Conservation (phyloP, 345 rosid species). For the Brassica nigra region DNA sequence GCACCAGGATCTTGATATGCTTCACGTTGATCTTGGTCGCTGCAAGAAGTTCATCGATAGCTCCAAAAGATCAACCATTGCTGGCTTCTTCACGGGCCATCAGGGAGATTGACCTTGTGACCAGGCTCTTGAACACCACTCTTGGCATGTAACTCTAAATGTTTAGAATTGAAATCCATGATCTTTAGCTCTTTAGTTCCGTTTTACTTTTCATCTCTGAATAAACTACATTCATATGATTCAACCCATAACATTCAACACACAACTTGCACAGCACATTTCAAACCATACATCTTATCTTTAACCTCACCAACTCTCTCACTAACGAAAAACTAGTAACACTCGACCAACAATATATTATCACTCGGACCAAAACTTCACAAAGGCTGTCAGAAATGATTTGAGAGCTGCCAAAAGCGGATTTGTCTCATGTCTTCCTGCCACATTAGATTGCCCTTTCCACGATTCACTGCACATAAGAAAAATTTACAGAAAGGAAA, state of each 20-base stretch:
- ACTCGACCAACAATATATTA: slow-evolving; percentile 6
- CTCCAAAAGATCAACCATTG: slow-evolving; percentile 64
- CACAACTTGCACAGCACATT: slow-evolving; percentile 22
- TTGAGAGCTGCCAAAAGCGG: slow-evolving; percentile 57
- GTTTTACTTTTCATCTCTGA: not conserved
- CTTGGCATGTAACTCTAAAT: slow-evolving; percentile 56
- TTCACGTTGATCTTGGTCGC: slow-evolving; percentile 52
- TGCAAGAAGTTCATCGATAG: slow-evolving; percentile 55
- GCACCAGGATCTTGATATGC: slow-evolving; percentile 60
- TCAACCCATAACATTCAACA: slow-evolving; percentile 22
- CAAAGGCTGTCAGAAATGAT: slow-evolving; percentile 57
- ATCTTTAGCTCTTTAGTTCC: not conserved
- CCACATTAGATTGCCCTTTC: slow-evolving; percentile 51
- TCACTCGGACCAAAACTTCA: slow-evolving; percentile 84
- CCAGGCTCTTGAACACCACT: slow-evolving; percentile 46
- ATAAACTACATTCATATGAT: not conserved
- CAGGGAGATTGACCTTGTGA: slow-evolving; percentile 45
- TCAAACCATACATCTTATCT: slow-evolving; percentile 19
- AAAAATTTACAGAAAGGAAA: not conserved
- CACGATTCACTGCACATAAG: slow-evolving; percentile 67
- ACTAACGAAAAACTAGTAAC: slow-evolving; percentile 26
- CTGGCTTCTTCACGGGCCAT: slow-evolving; percentile 69
- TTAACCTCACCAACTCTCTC: slow-evolving; percentile 27
- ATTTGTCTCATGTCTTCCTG: slow-evolving; percentile 44
- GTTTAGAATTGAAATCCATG: not conserved